Conservation (phyloP, 208 protist genomes). For the Acanthamoeba lenticulata region DNA sequence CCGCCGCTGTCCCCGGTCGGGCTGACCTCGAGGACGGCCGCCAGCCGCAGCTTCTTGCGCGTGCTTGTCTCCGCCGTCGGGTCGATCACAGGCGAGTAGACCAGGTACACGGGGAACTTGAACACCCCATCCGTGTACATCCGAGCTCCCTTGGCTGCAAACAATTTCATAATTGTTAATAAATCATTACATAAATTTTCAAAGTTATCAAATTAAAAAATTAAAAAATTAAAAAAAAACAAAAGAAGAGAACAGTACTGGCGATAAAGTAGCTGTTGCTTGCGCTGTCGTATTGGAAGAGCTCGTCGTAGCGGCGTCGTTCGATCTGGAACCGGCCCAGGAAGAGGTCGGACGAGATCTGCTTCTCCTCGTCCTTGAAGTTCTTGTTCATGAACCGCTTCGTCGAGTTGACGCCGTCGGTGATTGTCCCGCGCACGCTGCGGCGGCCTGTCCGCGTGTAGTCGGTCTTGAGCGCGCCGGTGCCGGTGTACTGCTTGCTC, state of each 20-base stretch:
- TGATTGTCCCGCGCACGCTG: constrained; percentile 73
- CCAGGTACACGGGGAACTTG: constrained; percentile 44
- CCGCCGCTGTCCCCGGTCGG: neutral
- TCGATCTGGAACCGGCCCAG: constrained; percentile 41
- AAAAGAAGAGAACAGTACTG: neutral
- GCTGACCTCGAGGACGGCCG: constrained; percentile 35
- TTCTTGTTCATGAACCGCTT: constrained; percentile 83
- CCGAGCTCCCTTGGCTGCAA: constrained; percentile 3
- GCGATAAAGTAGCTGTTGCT: constrained; percentile 28
- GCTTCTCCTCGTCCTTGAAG: constrained; percentile 79
- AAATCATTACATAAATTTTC: neutral
- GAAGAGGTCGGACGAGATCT: constrained; percentile 56
- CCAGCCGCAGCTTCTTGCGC: constrained; percentile 20
- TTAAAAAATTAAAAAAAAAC: no score
- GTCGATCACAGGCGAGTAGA: constrained; percentile 22
- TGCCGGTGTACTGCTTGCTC: constrained; percentile 84
- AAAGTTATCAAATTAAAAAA: no score
- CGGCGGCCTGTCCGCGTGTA: constrained; percentile 86
- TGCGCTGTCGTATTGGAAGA: constrained; percentile 6
- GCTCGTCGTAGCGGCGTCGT: constrained; percentile 14
- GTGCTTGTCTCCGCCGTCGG: neutral
- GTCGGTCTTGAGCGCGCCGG: constrained; percentile 83
- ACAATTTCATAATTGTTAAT: neutral
- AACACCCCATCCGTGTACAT: constrained; percentile 47
- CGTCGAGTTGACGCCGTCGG: constrained; percentile 83